Evolutionary conservation across 805 yeast genomes (phyloP).

Genomic region (Barnettozyma botsteinii): DNA sequence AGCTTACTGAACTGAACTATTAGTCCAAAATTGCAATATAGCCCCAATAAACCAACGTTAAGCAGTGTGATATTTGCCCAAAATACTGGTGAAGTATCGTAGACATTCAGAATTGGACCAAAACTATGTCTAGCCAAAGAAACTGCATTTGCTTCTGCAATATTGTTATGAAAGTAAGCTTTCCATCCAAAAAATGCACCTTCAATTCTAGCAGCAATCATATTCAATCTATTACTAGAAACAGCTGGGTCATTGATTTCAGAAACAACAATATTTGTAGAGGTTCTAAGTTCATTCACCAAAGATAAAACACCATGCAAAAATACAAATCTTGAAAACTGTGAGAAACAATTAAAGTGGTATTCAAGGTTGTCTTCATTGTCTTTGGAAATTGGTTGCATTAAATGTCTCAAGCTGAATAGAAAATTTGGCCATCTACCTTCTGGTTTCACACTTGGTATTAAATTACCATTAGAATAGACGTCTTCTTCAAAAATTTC

Average conservation of each 20-base stretch:
- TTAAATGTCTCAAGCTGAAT: conserved; percentile 30
- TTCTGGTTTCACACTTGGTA: conserved; percentile 27
- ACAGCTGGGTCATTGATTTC: conserved; percentile 13
- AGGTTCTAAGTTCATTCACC: conserved; percentile 24
- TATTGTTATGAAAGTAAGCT: conserved; percentile 30
- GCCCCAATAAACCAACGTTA: conserved; percentile 24
- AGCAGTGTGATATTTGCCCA: conserved; percentile 30
- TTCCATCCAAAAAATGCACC: conserved; percentile 30
- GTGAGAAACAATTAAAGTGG: conserved; percentile 30
- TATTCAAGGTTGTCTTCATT: conserved; percentile 21
- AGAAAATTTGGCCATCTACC: conserved; percentile 33
- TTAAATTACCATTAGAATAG: conserved; percentile 12
- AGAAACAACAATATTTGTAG: conserved; percentile 7
- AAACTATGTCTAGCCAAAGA: conserved; percentile 1
- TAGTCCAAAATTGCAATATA: conserved; percentile 24
- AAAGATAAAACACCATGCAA: conserved; percentile 30
- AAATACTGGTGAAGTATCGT: conserved; percentile 30
- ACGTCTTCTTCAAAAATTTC: conserved; percentile 13
- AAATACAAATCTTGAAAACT: conserved; percentile 30
- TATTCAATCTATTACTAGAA: conserved; percentile 22
- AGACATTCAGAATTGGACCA: conserved; percentile 22
- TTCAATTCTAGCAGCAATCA: conserved; percentile 27
- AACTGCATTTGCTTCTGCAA: conserved; percentile 21
- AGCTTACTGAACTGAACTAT: conserved; percentile 13
- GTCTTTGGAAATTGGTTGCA: conserved; percentile 26